phyloP scores from a whole-genome alignment of 148 eudicot species.

The Amaranthus cruentus region DNA sequence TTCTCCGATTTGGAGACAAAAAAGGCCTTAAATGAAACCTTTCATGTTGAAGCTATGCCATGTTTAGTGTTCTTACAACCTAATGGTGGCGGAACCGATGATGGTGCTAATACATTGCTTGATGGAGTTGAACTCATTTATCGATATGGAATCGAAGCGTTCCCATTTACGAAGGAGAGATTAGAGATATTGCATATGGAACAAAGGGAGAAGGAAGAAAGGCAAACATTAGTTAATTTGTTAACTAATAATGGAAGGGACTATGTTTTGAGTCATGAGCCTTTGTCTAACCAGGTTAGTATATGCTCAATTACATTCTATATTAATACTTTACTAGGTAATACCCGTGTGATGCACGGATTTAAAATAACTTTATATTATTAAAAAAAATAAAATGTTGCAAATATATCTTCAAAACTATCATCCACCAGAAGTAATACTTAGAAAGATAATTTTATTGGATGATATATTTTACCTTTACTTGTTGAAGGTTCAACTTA shows the following conservation, averaged over 20 bases:
- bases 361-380: too few species aligned
- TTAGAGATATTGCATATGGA: conserved; percentile 41
- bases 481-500: too few species aligned
- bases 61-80: conserved; percentile 55
- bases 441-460: too few species aligned
- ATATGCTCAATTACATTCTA: neutral
- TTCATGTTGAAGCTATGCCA: conserved; percentile 62
- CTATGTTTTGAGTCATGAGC: conserved; percentile 41
- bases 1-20: conserved; percentile 53
- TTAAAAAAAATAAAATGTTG: too few species aligned
- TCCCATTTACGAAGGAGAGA: conserved; percentile 52
- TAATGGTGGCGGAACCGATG: neutral
- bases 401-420: too few species aligned
- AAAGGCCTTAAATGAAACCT: conserved; percentile 39
- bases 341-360: too few species aligned
- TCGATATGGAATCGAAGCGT: conserved; percentile 50
- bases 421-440: too few species aligned
- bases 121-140: conserved; percentile 61
- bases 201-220: conserved; percentile 48
- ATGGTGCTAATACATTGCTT: conserved; percentile 8
- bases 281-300: conserved; percentile 40
- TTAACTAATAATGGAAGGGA: conserved; percentile 42
- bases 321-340: neutral
- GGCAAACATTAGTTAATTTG: conserved; percentile 45
- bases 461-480: too few species aligned